Percentiles rank a stretch among this genome's conserved stretches.
phyloP scores from a whole-genome alignment of 345 rosid species.

The Rhodamnia rubescens region DNA sequence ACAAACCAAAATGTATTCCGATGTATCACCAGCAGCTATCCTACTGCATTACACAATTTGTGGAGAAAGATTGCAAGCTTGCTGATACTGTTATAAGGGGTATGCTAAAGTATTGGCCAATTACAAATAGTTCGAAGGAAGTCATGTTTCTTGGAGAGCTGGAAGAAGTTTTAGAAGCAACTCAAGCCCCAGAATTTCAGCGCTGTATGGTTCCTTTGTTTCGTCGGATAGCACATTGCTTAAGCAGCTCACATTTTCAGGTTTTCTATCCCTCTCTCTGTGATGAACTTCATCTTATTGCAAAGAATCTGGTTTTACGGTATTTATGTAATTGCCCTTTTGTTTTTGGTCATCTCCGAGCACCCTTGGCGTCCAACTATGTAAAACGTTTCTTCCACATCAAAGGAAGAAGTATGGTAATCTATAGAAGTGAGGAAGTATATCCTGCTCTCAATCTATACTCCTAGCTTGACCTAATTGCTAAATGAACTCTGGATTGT shows the following conservation, averaged over 20 bases:
- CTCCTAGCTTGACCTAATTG: background rate
- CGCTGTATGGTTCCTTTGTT: constrained; percentile 83
- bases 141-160: constrained; percentile 79
- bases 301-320: background rate
- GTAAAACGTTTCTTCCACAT: background rate
- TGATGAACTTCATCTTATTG: background rate
- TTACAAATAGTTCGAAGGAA: constrained; percentile 83
- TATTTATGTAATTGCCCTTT: background rate
- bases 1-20: constrained; percentile 65
- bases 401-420: background rate
- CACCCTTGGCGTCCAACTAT: background rate
- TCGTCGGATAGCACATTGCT: constrained; percentile 57
- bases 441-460: background rate
- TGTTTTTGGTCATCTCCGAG: background rate
- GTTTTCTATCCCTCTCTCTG: constrained; percentile 11
- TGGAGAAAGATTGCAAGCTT: constrained; percentile 81
- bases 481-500: background rate
- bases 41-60: constrained; percentile 78
- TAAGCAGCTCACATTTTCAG: constrained; percentile 86
- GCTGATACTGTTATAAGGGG: constrained; percentile 76
- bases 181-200: constrained; percentile 77
- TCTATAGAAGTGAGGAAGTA: background rate
- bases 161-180: constrained; percentile 87
- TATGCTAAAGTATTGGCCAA: constrained; percentile 73
- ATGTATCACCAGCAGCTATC: constrained; percentile 77